Percentiles rank a stretch among this genome's conserved stretches.
phyloP scores from a whole-genome alignment of 805 yeast species.

The Barnettozyma wickerhamii region DNA sequence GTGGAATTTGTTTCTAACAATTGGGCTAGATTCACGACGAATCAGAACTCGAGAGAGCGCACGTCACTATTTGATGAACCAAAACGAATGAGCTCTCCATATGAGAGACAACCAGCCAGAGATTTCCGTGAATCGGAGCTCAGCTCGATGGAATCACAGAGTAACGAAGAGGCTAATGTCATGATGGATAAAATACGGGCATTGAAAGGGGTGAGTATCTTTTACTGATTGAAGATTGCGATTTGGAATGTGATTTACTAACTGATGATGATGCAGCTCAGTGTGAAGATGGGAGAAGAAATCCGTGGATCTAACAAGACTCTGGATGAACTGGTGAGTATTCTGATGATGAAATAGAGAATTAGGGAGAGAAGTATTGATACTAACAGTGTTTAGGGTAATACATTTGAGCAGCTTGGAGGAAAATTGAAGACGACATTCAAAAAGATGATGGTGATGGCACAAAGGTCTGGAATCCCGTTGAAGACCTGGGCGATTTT shows the following conservation, averaged over 20 bases:
- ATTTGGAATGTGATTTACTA: background rate
- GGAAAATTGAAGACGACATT: conserved; percentile 47
- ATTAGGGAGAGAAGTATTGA: too few relatives aligned
- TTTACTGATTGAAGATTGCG: too few relatives aligned
- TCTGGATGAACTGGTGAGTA: conserved; percentile 32
- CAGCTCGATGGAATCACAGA: conserved; percentile 62
- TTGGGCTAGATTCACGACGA: conserved; percentile 12
- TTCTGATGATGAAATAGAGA: too few relatives aligned
- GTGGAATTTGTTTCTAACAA: too few relatives aligned
- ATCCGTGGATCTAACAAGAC: conserved; percentile 49
- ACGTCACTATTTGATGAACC: conserved; percentile 25
- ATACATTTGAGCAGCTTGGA: conserved; percentile 44
- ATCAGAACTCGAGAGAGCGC: conserved; percentile 11
- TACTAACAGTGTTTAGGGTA: conserved; percentile 17
- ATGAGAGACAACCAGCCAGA: conserved; percentile 28
- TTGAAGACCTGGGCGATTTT: conserved; percentile 57
- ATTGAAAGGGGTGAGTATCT: conserved; percentile 41
- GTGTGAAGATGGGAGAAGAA: conserved; percentile 60
- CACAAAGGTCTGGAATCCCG: conserved; percentile 58
- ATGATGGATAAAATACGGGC: conserved; percentile 52
- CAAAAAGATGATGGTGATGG: conserved; percentile 57
- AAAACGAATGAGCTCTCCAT: conserved; percentile 38
- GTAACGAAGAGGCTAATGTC: conserved; percentile 51
- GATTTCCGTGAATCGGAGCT: conserved; percentile 49
- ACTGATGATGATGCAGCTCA: conserved; percentile 27